Evolutionary conservation across 2,329 filamentous ascomycete genomes (phyloP).

Genomic region (Arthrobotrys conoides): DNA sequence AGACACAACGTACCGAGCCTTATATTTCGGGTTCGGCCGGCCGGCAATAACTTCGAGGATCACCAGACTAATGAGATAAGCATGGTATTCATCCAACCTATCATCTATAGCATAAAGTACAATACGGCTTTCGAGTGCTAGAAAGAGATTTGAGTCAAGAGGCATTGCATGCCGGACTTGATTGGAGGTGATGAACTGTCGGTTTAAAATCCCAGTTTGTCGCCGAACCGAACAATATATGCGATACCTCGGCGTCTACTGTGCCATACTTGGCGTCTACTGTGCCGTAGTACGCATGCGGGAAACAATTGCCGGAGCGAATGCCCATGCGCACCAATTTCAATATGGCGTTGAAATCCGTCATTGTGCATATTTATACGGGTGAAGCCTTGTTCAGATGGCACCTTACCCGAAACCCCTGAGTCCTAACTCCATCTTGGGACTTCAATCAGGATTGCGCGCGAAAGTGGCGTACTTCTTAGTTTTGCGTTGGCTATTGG

Average conservation of each 20-base stretch:
- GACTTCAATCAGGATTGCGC: no score
- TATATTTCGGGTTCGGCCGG: conserved; percentile 10
- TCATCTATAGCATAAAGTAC: not conserved
- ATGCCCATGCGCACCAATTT: no score
- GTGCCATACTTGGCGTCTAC: no score
- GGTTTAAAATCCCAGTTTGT: conserved; percentile 30
- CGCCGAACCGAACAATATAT: conserved; percentile 10
- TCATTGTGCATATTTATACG: no score
- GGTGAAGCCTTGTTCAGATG: no score
- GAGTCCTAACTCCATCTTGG: no score
- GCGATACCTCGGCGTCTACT: conserved; percentile 1
- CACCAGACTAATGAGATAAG: conserved; percentile 8
- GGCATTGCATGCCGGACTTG: not conserved
- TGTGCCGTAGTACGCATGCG: no score
- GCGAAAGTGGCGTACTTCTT: no score
- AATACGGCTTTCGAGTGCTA: not conserved
- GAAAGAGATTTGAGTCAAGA: conserved; percentile 5
- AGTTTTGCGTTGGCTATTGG: not conserved
- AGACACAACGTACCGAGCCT: conserved; percentile 3
- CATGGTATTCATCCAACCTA: conserved; percentile 2
- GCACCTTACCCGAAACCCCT: no score
- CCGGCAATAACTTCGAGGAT: conserved; percentile 12
- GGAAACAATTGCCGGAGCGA: not conserved
- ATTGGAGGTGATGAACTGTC: conserved; percentile 20
- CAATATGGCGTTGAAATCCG: no score